phyloP scores from a whole-genome alignment of 2,329 filamentous ascomycete genomes.

The Fusarium pininemorale region DNA sequence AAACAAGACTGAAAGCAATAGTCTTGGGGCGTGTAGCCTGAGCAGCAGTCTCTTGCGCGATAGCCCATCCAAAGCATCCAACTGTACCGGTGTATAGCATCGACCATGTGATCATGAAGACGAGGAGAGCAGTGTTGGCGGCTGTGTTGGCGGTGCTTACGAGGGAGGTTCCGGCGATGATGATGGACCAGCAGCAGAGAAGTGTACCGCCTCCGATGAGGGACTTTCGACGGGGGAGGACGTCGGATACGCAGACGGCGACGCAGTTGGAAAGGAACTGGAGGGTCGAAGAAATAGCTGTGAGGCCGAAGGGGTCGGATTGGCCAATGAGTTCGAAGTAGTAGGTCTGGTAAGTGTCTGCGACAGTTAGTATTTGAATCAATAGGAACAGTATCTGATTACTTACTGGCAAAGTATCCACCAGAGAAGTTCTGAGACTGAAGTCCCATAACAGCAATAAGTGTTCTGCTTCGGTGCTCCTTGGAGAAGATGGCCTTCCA shows the following conservation, averaged over 20 bases:
- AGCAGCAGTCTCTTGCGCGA: constrained; percentile 43
- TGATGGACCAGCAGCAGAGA: constrained; percentile 41
- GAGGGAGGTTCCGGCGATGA: constrained; percentile 40
- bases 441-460: constrained; percentile 40
- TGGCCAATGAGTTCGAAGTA: constrained; percentile 46
- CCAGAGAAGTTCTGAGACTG: constrained; percentile 45
- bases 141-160: constrained; percentile 31
- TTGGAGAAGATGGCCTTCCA: constrained; percentile 45
- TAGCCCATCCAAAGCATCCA: constrained; percentile 44
- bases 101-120: constrained; percentile 45
- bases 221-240: constrained; percentile 40
- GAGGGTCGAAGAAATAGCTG: constrained; percentile 43
- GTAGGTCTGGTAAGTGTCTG: constrained; percentile 44
- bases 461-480: constrained; percentile 39
- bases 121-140: constrained; percentile 40
- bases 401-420: constrained; percentile 45
- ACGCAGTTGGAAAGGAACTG: constrained; percentile 43
- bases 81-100: constrained; percentile 44
- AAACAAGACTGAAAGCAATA: constrained; percentile 42
- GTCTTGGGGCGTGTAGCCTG: constrained; percentile 44
- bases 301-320: constrained; percentile 42
- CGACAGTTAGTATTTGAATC: not conserved
- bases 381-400: accelerated
- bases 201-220: constrained; percentile 41
- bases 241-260: constrained; percentile 38